A percentile compares a stretch with the other conserved stretches of the same genome.
These are phyloP conservation scores for Vaccinium macrocarpon DNA, from an alignment of 148 eudicot species.

Conservation along the genomic window DNA sequence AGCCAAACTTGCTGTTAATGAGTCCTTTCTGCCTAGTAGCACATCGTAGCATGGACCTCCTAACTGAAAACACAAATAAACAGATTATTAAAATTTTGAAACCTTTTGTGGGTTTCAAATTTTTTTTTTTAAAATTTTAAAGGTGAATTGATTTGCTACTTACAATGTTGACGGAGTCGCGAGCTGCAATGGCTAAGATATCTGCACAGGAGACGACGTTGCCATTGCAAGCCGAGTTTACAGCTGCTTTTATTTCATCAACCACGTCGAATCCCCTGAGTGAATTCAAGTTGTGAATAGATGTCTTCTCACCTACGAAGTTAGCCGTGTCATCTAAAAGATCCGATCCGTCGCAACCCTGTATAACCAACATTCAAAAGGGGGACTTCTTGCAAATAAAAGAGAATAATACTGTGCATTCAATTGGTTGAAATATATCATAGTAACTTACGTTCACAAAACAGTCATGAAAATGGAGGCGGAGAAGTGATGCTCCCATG, in stretches of 20 bases:
- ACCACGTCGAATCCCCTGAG: slow-evolving; percentile 53
- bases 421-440: too few species aligned
- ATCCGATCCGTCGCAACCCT: slow-evolving; percentile 60
- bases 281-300: slow-evolving; percentile 40
- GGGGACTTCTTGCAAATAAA: not conserved
- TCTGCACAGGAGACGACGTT: slow-evolving; percentile 56
- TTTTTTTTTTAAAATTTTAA: not conserved
- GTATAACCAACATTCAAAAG: not conserved
- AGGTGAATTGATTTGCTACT: not conserved
- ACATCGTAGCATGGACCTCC: slow-evolving; percentile 53
- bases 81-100: not conserved
- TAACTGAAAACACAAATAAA: slow-evolving; percentile 23
- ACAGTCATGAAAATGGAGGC: slow-evolving; percentile 61
- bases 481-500: slow-evolving; percentile 56
- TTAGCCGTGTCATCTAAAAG: slow-evolving; percentile 39
- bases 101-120: too few species aligned
- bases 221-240: slow-evolving; percentile 44
- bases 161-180: slow-evolving; percentile 42
- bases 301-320: slow-evolving; percentile 45
- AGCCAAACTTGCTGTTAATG: slow-evolving; percentile 32
- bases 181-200: slow-evolving; percentile 51
- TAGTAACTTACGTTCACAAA: slow-evolving; percentile 47
- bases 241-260: slow-evolving; percentile 36
- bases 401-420: not conserved
- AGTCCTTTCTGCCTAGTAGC: slow-evolving; percentile 50